phyloP scores from a whole-genome alignment of 2,329 filamentous ascomycete genomes.

The Monilinia aucupariae region DNA sequence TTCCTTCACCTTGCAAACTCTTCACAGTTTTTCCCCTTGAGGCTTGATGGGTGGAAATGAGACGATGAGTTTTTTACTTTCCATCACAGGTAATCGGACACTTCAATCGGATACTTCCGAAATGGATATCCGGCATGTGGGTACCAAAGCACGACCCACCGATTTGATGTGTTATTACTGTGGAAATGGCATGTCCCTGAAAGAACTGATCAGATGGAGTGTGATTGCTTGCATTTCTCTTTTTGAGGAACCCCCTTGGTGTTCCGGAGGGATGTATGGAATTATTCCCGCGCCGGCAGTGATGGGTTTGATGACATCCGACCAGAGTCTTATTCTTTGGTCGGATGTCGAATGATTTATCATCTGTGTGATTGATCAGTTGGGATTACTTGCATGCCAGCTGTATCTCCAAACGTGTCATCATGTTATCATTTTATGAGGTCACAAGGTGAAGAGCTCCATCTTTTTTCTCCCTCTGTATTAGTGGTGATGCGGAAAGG shows the following conservation, averaged over 20 bases:
- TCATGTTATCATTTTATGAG: not conserved
- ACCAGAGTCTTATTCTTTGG: no score
- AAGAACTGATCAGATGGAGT: not conserved
- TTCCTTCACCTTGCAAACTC: not conserved
- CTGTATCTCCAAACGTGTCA: not conserved
- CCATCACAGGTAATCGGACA: not conserved
- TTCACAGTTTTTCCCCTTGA: not conserved
- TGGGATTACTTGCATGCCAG: not conserved
- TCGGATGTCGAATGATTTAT: not conserved
- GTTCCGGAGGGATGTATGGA: not conserved
- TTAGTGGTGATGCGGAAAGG: not conserved
- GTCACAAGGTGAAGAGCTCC: not conserved
- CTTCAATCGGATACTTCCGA: not conserved
- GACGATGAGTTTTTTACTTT: not conserved
- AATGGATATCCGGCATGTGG: conserved; percentile 4
- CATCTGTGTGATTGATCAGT: not conserved
- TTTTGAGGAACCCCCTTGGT: not conserved
- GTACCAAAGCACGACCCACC: not conserved
- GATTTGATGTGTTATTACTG: not conserved
- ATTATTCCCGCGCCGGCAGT: not conserved
- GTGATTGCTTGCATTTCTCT: not conserved
- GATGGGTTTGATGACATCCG: not conserved
- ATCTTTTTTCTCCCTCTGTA: not conserved
- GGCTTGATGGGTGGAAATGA: not conserved
- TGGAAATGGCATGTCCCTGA: not conserved